Evolutionary conservation across 1,139 yeast genomes (phyloP), one percentile per base, ranked within the genome.

Genomic region (Pichia sp.): DNA sequence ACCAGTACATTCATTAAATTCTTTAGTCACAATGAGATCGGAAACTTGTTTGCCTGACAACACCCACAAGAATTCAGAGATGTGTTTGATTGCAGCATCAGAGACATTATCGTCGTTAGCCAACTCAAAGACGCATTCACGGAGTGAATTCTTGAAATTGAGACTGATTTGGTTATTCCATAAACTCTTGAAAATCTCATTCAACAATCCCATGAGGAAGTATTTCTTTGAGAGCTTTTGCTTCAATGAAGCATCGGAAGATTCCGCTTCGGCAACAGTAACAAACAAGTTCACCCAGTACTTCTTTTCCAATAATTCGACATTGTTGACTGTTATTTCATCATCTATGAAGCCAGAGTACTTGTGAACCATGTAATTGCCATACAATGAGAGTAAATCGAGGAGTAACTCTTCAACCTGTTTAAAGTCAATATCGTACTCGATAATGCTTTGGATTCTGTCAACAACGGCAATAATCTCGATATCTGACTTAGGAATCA

Each of bases 381-480:
- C 80, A 46, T 76, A 52, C 43, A 70, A 72, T 0, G 69, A 59
- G 10, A 68, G 33, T 1, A 70, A 39, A 4, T 53, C 59, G 17
- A 67, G 51, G 10, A 69, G 28, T 2, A 56, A 50, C 4, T 47
- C 47, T 47, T 63, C 61, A 6, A 60, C 40, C 3, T 51, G 41
- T 4, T 52, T 42, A 0, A 65, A 44, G 2, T 46, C 46, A 12
- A 32, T 28, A 0, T 55, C 49, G 37, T 67, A 69, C 0, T 56
- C 36, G 2, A 70, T 46, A 6, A 73, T 47, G 3, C 63, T 54
- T 14, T 59, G 54, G 7, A 78, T 49, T 53, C 79, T 69, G 39
- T 63, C 61, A 1, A 79, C 48, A 2, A 76, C 58, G 3, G 75
- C 78, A 27, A 76, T 68, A 21, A 75, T 66, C 57, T 82, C 87